Base-by-base conservation (phyloP, 257 asterid genomes). In the Solanum medicagineum region DNA sequence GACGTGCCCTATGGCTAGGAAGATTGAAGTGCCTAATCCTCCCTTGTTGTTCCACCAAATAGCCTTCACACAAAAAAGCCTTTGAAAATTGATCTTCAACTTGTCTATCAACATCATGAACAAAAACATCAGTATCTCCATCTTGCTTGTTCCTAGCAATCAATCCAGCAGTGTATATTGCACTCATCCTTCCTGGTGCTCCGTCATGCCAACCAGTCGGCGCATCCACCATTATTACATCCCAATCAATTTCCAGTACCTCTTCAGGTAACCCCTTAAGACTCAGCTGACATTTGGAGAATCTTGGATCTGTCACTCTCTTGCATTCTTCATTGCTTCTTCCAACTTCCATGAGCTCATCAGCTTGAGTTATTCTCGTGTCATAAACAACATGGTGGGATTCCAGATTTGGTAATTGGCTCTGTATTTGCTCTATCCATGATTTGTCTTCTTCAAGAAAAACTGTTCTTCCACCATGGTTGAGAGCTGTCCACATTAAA, bases 181-280 rank as follows among this genome's bases (percentile, higher is more conserved):
- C 99, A 22, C 85, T 91, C 99, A 94, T 95, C 82, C 99, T 89
- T 24, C 99, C 97, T 1, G 99, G 98, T 1, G 98, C 97, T 8
- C 85, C 94, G 2, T 93, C 95, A 26, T 90, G 91, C 88, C 93
- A 94, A 9, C 99, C 98, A 0, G 97, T 94, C 0, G 99, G 98
- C 6, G 99, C 99, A 53, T 95, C 99, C 75, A 95, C 97, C 98
- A 95, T 95, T 86, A 95, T 92, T 84, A 95, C 4, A 80, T 95
- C 99, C 99, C 98, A 95, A 10, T 94, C 98, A 0, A 89, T 81
- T 8, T 95, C 98, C 66, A 93, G 92, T 0, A 94, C 87, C 49
- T 91, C 92, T 45, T 74, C 85, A 1, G 98, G 98, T 55, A 95
- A 84, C 1, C 91, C 93, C 60, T 92, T 92, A 3, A 95, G 71